Conservation (phyloP, 2,329 filamentous ascomycete species). For the Fusarium goolgardi region DNA sequence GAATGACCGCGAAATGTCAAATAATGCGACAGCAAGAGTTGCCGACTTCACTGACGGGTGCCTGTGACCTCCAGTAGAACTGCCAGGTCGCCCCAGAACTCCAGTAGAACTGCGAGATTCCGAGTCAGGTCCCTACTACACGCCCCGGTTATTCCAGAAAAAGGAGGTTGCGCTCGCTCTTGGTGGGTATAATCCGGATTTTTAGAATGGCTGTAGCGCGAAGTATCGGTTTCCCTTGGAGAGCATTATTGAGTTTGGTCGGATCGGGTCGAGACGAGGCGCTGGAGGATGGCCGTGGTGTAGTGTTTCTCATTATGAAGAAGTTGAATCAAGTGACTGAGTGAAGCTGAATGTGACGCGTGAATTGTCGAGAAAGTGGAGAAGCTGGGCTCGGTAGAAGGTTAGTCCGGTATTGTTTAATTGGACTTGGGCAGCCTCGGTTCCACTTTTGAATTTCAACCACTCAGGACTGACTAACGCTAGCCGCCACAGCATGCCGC, state of each 20-base stretch:
- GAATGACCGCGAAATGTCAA: not conserved
- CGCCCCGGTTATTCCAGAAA: conserved; percentile 24
- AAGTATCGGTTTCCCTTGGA: not conserved
- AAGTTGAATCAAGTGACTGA: not conserved
- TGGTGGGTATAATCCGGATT: conserved; percentile 26
- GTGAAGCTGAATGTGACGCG: not conserved
- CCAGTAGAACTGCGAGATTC: conserved; percentile 28
- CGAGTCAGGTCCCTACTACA: conserved; percentile 23
- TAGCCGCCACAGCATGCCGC: no score
- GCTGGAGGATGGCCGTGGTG: not conserved
- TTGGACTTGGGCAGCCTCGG: no score
- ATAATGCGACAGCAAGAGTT: not conserved
- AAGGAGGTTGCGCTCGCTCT: conserved; percentile 4
- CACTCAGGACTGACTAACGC: no score
- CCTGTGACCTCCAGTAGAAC: conserved; percentile 26
- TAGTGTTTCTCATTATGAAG: conserved; percentile 10
- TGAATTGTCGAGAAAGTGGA: not conserved
- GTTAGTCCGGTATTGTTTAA: not conserved
- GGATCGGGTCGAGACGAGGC: not conserved
- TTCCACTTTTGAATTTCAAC: no score
- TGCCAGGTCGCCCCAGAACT: conserved; percentile 22
- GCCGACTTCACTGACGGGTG: conserved; percentile 12
- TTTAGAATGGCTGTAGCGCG: conserved; percentile 25
- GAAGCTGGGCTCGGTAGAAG: not conserved
- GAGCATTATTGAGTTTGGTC: not conserved